phyloP scores from a whole-genome alignment of 1,284 basidiomycete genomes.

The Ganoderma boninense region DNA sequence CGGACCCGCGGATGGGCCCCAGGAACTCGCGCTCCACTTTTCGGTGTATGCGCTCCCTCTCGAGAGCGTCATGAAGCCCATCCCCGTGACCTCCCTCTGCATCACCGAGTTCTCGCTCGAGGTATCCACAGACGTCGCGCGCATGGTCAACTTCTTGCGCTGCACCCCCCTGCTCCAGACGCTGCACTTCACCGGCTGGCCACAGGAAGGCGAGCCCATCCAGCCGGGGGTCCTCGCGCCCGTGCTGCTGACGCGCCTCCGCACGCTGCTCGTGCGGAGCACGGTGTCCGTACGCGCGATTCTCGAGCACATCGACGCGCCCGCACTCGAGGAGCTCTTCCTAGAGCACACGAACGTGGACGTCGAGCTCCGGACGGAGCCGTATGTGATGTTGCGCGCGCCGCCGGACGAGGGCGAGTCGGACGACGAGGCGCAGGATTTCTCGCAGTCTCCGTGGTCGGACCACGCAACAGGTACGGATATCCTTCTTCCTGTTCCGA shows the following conservation, averaged over 20 bases:
- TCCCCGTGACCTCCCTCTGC: constrained; percentile 63
- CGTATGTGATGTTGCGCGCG: constrained; percentile 28
- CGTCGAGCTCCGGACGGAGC: constrained; percentile 48
- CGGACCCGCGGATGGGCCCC: constrained; percentile 19
- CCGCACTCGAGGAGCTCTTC: constrained; percentile 63
- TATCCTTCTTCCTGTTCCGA: background rate
- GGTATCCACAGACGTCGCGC: constrained; percentile 48
- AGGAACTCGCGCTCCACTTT: constrained; percentile 38
- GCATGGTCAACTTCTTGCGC: constrained; percentile 65
- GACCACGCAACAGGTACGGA: constrained; percentile 63
- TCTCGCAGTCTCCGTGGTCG: constrained; percentile 76
- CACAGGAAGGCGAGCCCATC: constrained; percentile 52
- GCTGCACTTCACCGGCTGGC: constrained; percentile 63
- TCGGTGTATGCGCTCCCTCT: constrained; percentile 55
- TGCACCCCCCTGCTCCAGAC: constrained; percentile 66
- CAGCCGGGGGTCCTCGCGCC: constrained; percentile 43
- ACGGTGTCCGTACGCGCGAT: constrained; percentile 70
- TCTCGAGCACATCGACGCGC: constrained; percentile 66
- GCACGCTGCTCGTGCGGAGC: constrained; percentile 60
- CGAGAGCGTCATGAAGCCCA: constrained; percentile 49
- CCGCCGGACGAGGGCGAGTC: constrained; percentile 64
- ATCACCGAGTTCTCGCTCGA: constrained; percentile 57
- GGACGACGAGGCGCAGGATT: constrained; percentile 75
- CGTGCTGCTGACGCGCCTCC: constrained; percentile 61
- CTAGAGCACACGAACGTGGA: constrained; percentile 74